These are phyloP conservation scores for Hypoxylon rickii DNA, from an alignment of 495 filamentous ascomycete species.

Conservation along the genomic window DNA sequence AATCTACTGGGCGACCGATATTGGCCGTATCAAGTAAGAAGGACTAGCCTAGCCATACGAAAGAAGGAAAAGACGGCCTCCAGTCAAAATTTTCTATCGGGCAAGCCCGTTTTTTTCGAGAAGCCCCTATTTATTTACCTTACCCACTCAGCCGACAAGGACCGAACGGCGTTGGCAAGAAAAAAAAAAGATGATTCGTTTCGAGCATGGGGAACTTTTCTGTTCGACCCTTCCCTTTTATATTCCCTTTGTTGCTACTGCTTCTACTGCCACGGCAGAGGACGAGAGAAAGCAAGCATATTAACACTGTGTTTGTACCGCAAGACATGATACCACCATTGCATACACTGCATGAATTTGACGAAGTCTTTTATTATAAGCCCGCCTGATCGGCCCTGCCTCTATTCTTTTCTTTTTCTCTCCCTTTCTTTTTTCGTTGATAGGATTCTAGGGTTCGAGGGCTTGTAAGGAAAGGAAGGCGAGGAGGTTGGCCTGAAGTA, in stretches of 20 bases:
- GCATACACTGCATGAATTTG: constrained; percentile 44
- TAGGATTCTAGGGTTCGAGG: background rate
- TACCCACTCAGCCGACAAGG: background rate
- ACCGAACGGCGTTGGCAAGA: background rate
- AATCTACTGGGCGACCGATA: background rate
- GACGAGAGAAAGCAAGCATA: background rate
- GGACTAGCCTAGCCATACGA: background rate
- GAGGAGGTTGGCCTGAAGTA: background rate
- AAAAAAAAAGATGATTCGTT: background rate
- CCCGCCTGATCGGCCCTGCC: background rate
- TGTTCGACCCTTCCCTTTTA: constrained; percentile 15
- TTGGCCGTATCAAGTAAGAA: background rate
- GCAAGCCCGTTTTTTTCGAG: background rate
- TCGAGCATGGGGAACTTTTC: background rate
- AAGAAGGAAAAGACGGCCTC: background rate
- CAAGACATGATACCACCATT: constrained; percentile 50
- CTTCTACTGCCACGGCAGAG: constrained; percentile 9
- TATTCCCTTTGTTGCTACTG: constrained; percentile 31
- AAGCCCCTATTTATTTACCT: background rate
- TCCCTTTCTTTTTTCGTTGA: background rate
- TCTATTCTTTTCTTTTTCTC: background rate
- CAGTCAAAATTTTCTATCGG: background rate
- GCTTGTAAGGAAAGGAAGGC: background rate
- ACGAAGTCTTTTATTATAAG: constrained; percentile 12
- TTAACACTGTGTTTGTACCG: constrained; percentile 40